A percentile compares a stretch with the other conserved stretches of the same genome.
These are phyloP conservation scores for Eimeria maxima DNA, from an alignment of 169 alveolate genomes.

Conservation along the genomic window DNA sequence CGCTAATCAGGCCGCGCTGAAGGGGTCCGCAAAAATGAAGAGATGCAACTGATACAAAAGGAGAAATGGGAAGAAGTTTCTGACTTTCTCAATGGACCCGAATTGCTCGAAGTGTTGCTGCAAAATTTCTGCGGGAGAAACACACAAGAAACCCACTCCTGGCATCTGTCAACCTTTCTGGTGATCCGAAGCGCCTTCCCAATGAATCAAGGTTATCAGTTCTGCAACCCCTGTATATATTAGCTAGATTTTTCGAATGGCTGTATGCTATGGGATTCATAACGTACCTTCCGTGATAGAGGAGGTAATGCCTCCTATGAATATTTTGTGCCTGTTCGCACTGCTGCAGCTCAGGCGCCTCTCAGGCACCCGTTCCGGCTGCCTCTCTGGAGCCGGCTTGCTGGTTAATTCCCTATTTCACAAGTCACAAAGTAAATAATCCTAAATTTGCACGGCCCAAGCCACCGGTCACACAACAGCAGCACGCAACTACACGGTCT, in stretches of 20 bases:
- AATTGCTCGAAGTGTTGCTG: slow-evolving; percentile 70
- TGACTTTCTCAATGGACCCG: slow-evolving; percentile 61
- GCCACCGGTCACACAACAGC: neutral
- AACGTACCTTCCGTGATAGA: slow-evolving; percentile 68
- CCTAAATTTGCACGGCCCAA: neutral
- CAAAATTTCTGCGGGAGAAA: slow-evolving; percentile 34
- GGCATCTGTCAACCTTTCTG: neutral
- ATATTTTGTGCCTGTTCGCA: slow-evolving; percentile 70
- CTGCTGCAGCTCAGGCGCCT: slow-evolving; percentile 72
- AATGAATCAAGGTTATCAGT: neutral
- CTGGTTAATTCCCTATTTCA: slow-evolving; percentile 58
- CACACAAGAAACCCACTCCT: neutral
- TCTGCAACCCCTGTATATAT: neutral
- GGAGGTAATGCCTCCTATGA: slow-evolving; percentile 70
- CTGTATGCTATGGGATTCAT: neutral
- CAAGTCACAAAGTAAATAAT: neutral
- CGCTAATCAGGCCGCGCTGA: neutral
- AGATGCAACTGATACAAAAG: neutral
- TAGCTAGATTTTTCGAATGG: neutral
- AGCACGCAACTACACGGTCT: too few species aligned
- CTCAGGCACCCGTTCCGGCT: slow-evolving; percentile 65
- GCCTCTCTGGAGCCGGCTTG: slow-evolving; percentile 75
- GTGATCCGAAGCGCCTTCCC: neutral
- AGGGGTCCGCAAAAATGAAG: neutral
- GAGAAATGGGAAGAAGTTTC: neutral